Evolutionary conservation across 2,329 filamentous ascomycete genomes (phyloP), one percentile per base, ranked within the genome.

Genomic region (Dichotomopilus funicola): DNA sequence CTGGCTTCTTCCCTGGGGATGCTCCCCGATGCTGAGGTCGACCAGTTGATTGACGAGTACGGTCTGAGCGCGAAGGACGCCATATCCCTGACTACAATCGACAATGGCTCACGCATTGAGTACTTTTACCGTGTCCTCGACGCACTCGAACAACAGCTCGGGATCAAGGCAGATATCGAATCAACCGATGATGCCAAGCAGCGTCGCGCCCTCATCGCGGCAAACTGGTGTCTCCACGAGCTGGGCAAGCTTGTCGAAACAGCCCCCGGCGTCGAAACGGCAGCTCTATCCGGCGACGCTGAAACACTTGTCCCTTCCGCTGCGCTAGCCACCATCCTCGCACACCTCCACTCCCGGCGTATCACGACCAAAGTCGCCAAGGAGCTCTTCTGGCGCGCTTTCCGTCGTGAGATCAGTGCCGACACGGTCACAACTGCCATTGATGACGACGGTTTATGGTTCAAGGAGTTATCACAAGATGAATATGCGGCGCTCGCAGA

Each of bases 41-140:
- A 81, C 37, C 75, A 80, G 38, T 75, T 95, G 2, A 78, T 83
- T 1, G 62, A 73, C 1, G 70, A 78, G 2, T 91, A 89, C 64
- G 82, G 82, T 0, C 74, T 99, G 10, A 87, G 85, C 0, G 68
- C 82, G 6, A 94, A 94, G 67, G 94, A 99, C 65, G 91, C 92
- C 1, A 80, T 88, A 61, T 88, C 91, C 0, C 75, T 99, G 37
- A 78, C 91, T 47, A 79, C 82, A 6, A 75, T 95, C 0, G 88
- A 97, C 60, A 81, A 87, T 53, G 91, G 91, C 6, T 84, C 84
- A 6, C 81, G 91, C 43, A 73, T 94, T 4, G 86, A 96, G 62
- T 96, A 91, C 69, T 95, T 91, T 66, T 85, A 87, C 65, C 78
- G 81, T 33, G 81, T 89, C 0, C 75, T 88, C 1, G 73, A 77